Evolutionary conservation across 352 stramenopile genomes (phyloP), one percentile per base, ranked within the genome.

Genomic region (Globisporangium apiculatum): DNA sequence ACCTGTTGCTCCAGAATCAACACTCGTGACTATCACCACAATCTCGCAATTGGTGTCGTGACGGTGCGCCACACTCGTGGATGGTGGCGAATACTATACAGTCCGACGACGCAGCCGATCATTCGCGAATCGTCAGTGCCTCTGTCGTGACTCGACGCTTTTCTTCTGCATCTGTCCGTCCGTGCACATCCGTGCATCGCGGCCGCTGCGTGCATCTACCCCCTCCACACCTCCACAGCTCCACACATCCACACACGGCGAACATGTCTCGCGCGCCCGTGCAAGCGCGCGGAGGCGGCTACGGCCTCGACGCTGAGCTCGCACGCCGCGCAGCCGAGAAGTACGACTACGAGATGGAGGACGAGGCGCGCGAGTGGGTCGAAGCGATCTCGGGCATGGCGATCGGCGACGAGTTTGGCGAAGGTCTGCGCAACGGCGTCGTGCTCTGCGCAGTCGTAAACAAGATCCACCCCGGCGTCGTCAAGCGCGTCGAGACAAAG

Each of bases 281-380:
- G 35, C 76, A 90, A 56, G 60, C 71, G 50, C 79, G 84, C 53
- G 80, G 78, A 42, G 86, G 83, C 51, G 86, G 87, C 60, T 97
- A 91, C 62, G 89, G 89, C 4, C 80, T 97, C 35, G 89, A 97
- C 65, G 89, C 89, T 3, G 86, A 97, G 75, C 76, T 97, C 17
- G 89, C 89, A 48, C 71, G 73, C 31, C 86, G 79, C 48, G 86
- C 84, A 5, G 83, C 85, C n/a, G 83, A 91, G 54, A 83, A 79
- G 47, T 97, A 97, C 68, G 88, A 97, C 73, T 86, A 90, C 65
- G 76, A 87, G 36, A 83, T 89, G 70, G 88, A 97, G 70, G 61
- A 77, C 52, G 83, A 96, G 60, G 87, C 85, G 43, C 81, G 81
- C 54, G 73, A 76, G 55, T 97, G 87, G 89, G 83, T 96, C 60